phyloP scores from a whole-genome alignment of 73 alveolate genomes.

The Paramecium biaurelia region DNA sequence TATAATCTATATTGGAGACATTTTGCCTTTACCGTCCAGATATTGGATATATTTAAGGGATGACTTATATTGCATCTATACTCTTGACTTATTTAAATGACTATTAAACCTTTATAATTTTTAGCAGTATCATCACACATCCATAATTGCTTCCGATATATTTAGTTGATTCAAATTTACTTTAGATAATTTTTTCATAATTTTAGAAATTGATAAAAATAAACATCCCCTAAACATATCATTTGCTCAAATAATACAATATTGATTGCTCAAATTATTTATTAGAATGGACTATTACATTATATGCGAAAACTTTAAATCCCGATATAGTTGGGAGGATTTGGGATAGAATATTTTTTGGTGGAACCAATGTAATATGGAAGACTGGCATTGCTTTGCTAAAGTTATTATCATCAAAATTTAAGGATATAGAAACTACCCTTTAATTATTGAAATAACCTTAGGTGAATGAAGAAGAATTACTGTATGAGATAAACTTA shows the following conservation, averaged over 20 bases:
- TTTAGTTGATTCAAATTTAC: background rate
- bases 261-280: background rate
- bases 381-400: background rate
- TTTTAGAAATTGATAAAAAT: background rate
- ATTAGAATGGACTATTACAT: background rate
- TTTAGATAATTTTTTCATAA: background rate
- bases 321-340: conserved; percentile 2
- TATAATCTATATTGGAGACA: background rate
- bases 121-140: background rate
- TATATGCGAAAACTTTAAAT: background rate
- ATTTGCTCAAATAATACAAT: background rate
- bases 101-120: background rate
- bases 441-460: background rate
- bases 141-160: background rate
- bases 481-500: background rate
- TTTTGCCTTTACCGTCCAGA: conserved; percentile 9
- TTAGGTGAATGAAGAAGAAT: background rate
- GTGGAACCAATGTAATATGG: background rate
- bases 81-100: background rate
- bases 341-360: background rate
- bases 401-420: background rate
- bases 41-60: conserved; percentile 8
- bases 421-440: background rate
- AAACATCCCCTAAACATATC: background rate
- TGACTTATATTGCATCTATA: conserved; percentile 25